Evolutionary conservation across 2,329 filamentous ascomycete species (phyloP).

Genomic region (Hypoxylon rubiginosum): DNA sequence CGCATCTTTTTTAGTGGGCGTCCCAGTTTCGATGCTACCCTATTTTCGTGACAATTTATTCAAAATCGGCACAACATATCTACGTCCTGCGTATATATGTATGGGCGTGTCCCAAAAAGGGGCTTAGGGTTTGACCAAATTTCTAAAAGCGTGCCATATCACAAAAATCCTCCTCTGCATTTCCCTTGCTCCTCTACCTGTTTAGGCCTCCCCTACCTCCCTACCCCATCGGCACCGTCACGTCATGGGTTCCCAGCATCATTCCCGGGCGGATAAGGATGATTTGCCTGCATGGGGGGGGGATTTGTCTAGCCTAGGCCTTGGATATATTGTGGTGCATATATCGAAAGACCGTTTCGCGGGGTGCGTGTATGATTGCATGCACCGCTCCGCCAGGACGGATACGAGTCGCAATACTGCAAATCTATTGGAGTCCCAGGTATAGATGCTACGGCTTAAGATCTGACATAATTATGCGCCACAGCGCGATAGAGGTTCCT

Average conservation of each 20-base stretch:
- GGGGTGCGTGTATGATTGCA: constrained; percentile 39
- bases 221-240: constrained; percentile 9
- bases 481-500: constrained; percentile 24
- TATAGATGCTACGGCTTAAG: constrained; percentile 31
- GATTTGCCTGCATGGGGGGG: constrained; percentile 15
- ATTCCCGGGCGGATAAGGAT: constrained; percentile 30
- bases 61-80: not conserved
- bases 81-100: not conserved
- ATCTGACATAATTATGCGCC: constrained; percentile 43
- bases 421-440: constrained; percentile 37
- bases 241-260: constrained; percentile 16
- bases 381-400: constrained; percentile 33
- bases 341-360: constrained; percentile 20
- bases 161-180: not conserved
- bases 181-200: not conserved
- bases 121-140: constrained; percentile 12
- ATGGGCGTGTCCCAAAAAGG: constrained; percentile 16
- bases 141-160: constrained; percentile 12
- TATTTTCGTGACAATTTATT: constrained; percentile 2
- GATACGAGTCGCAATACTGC: constrained; percentile 32
- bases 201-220: too few relatives aligned
- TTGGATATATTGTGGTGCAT: constrained; percentile 21
- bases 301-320: constrained; percentile 5
- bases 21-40: constrained; percentile 27
- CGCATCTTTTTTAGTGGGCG: constrained; percentile 13